Conservation (phyloP, 768 basidiomycete genomes). For the Dacryopinax spathularia region DNA sequence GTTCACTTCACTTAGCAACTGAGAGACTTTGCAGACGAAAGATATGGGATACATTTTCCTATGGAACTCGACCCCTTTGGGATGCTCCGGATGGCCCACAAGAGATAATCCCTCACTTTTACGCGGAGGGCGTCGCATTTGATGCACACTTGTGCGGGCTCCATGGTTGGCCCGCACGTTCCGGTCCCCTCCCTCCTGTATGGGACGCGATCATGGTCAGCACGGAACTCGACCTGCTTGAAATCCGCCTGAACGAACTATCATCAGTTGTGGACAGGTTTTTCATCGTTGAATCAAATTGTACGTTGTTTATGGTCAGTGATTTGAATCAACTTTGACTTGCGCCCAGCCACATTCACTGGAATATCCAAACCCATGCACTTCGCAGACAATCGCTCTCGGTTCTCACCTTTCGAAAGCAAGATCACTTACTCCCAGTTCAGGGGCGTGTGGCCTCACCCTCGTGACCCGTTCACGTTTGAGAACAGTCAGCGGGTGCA, state of each 20-base stretch:
- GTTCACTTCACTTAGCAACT: neutral
- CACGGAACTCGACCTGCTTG: constrained; percentile 48
- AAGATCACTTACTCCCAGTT: constrained; percentile 39
- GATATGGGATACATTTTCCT: constrained; percentile 38
- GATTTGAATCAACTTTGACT: neutral
- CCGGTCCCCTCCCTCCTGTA: constrained; percentile 14
- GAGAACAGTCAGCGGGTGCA: constrained; percentile 36
- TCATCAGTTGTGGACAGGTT: constrained; percentile 43
- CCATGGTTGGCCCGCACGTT: constrained; percentile 41
- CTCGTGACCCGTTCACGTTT: constrained; percentile 32
- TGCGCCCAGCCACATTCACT: constrained; percentile 43
- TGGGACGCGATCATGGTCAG: constrained; percentile 50
- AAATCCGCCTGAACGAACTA: constrained; percentile 49
- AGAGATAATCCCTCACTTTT: constrained; percentile 39
- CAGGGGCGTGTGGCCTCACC: constrained; percentile 19
- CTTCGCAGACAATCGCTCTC: constrained; percentile 33
- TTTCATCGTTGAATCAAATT: constrained; percentile 46
- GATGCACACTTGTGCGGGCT: constrained; percentile 34
- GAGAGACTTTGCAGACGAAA: constrained; percentile 13
- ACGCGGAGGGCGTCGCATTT: constrained; percentile 38
- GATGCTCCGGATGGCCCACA: constrained; percentile 38
- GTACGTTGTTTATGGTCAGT: neutral
- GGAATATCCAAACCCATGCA: constrained; percentile 41
- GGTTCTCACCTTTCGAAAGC: constrained; percentile 37
- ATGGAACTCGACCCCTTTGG: constrained; percentile 47